Conservation (phyloP, 257 asterid species). For the Solanum appendiculatum region DNA sequence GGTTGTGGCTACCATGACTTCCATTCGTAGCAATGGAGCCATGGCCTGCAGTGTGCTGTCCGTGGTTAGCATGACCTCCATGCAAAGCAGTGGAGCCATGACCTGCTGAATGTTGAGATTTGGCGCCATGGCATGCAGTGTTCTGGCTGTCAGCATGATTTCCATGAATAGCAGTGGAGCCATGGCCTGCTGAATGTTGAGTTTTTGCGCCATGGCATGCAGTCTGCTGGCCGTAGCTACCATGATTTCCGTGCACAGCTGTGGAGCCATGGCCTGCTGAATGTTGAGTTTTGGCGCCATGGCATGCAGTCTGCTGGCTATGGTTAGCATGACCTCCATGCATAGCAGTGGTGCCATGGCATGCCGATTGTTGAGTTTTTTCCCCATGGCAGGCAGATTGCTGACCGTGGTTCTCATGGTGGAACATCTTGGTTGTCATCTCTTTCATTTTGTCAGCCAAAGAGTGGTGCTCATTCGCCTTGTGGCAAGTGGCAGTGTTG, state of each 20-base stretch:
- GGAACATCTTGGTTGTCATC: not conserved
- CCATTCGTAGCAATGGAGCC: not conserved
- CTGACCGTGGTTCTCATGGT: not conserved
- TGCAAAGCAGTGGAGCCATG: not conserved
- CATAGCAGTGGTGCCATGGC: not conserved
- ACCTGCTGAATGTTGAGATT: not conserved
- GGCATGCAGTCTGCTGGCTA: not conserved
- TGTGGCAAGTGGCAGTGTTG: not conserved
- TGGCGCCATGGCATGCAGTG: not conserved
- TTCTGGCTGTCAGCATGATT: not conserved
- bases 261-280: not conserved
- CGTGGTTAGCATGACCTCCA: not conserved
- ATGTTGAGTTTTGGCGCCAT: not conserved
- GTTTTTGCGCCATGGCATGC: not conserved
- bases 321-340: not conserved
- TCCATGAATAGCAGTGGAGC: not conserved
- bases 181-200: not conserved
- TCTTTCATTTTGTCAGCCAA: not conserved
- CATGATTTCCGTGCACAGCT: not conserved
- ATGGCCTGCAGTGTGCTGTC: not conserved
- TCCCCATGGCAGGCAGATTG: not conserved
- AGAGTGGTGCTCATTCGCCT: conserved; percentile 1
- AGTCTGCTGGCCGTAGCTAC: not conserved
- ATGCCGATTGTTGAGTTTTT: not conserved
- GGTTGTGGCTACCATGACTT: not conserved